phyloP scores from a whole-genome alignment of 1,139 yeast species.

The Sugiyamaella neomexicana region DNA sequence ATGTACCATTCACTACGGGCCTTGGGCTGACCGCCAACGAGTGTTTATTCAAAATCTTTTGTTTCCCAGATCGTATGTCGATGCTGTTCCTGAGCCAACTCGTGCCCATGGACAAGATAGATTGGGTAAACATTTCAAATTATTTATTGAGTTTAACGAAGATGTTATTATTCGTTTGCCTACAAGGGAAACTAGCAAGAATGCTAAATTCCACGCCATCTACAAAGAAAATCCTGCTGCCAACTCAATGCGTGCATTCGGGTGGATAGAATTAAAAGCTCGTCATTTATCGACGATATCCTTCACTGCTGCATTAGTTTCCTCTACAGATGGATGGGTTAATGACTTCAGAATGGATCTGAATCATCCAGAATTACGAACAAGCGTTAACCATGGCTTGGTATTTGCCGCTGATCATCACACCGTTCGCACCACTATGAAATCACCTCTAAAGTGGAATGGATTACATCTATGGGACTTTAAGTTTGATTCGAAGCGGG shows the following conservation, averaged over 20 bases:
- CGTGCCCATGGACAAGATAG: slow-evolving; percentile 54
- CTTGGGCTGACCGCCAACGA: slow-evolving; percentile 92
- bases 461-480: slow-evolving; percentile 71
- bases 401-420: slow-evolving; percentile 66
- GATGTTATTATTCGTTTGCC: slow-evolving; percentile 78
- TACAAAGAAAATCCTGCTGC: slow-evolving; percentile 42
- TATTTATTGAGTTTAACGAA: slow-evolving; percentile 54
- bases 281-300: slow-evolving; percentile 54
- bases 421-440: slow-evolving; percentile 54
- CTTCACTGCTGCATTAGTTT: slow-evolving; percentile 52
- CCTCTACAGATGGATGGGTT: slow-evolving; percentile 60
- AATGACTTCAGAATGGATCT: slow-evolving; percentile 55
- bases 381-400: slow-evolving; percentile 88
- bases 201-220: slow-evolving; percentile 44
- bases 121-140: slow-evolving; percentile 55
- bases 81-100: slow-evolving; percentile 49
- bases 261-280: slow-evolving; percentile 82
- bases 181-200: slow-evolving; percentile 80
- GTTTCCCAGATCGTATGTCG: slow-evolving; percentile 67
- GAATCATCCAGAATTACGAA: slow-evolving; percentile 60
- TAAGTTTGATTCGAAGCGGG: slow-evolving; percentile 52
- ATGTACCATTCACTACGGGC: slow-evolving; percentile 81
- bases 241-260: slow-evolving; percentile 61
- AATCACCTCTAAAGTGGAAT: slow-evolving; percentile 81
- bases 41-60: slow-evolving; percentile 62